phyloP scores from a whole-genome alignment of 2,329 filamentous ascomycete species.

The Davidsoniella neocaledoniae region DNA sequence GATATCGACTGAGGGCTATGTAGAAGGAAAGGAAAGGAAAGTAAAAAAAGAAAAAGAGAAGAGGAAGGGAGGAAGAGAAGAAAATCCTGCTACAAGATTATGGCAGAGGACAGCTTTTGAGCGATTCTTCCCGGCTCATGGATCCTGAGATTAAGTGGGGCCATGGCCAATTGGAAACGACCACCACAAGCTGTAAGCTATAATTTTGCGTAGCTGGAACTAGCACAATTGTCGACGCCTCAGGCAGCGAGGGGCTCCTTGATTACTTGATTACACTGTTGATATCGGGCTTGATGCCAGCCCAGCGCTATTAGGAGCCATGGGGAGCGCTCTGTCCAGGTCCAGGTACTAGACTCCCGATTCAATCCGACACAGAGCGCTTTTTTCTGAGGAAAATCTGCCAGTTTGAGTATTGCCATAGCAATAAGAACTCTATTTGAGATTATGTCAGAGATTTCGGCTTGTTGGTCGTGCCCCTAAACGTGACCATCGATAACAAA shows the following conservation, averaged over 20 bases:
- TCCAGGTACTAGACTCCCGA: no score
- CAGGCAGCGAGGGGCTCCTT: slow-evolving; percentile 2
- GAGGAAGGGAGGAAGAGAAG: slow-evolving; percentile 5
- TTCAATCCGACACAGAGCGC: no score
- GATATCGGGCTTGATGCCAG: background rate
- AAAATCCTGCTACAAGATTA: slow-evolving; percentile 6
- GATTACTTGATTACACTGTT: background rate
- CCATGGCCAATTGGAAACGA: slow-evolving; percentile 9
- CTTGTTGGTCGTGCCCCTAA: no score
- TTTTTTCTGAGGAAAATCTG: no score
- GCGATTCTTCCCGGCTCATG: slow-evolving; percentile 12
- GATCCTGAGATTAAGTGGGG: slow-evolving; percentile 11
- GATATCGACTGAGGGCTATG: slow-evolving; percentile 11
- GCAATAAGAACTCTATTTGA: no score
- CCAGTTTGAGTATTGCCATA: no score
- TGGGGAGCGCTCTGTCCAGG: no score
- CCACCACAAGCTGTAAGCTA: background rate
- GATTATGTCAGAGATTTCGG: no score
- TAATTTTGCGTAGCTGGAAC: background rate
- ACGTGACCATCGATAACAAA: no score
- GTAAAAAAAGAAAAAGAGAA: slow-evolving; percentile 6
- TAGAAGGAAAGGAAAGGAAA: slow-evolving; percentile 4
- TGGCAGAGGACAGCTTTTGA: slow-evolving; percentile 9
- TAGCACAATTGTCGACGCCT: background rate
- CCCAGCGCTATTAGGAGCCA: no score